Percentiles rank a stretch among this genome's conserved stretches.
Evolutionary conservation across 176 grass and related monocot species (phyloP).

Genomic region (Eleusine indica): DNA sequence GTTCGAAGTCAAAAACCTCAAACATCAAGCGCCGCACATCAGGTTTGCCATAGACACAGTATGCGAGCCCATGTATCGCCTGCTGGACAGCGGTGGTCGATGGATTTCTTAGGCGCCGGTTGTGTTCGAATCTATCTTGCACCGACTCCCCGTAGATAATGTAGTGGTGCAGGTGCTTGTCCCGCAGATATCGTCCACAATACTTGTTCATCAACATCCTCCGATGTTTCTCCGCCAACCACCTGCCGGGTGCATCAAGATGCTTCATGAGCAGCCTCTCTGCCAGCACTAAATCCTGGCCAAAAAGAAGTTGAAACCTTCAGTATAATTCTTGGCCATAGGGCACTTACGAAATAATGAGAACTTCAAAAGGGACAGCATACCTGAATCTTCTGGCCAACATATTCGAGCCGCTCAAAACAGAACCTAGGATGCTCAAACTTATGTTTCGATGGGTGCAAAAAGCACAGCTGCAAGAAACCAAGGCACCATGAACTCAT

Average conservation of each 20-base stretch:
- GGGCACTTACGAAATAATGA: not conserved
- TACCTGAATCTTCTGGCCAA: conserved; percentile 99
- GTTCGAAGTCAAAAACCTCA: conserved; percentile 95
- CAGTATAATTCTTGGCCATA: not conserved
- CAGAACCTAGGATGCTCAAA: conserved; percentile 99
- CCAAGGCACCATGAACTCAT: not conserved
- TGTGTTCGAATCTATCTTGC: conserved; percentile 91
- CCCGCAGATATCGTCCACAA: conserved; percentile 85
- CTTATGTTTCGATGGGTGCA: conserved; percentile 95
- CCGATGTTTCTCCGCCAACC: conserved; percentile 88
- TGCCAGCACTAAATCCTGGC: conserved; percentile 91
- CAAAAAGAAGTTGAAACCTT: conserved; percentile 28
- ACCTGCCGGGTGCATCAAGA: conserved; percentile 91
- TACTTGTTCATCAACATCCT: conserved; percentile 94
- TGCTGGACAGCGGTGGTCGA: conserved; percentile 89
- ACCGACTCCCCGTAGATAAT: conserved; percentile 83
- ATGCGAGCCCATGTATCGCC: conserved; percentile 82
- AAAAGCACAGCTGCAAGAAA: conserved; percentile 70
- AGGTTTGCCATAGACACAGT: conserved; percentile 85
- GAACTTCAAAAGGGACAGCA: conserved; percentile 25
- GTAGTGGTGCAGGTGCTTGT: conserved; percentile 84
- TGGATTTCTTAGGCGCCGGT: conserved; percentile 84
- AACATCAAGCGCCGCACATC: conserved; percentile 96
- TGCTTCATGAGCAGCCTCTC: conserved; percentile 99
- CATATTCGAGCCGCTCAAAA: conserved; percentile 89